A percentile compares a stretch with the other conserved stretches of the same genome.
Conservation (phyloP, 371 early-diverging fungal species). For the Mucor ambiguus region DNA sequence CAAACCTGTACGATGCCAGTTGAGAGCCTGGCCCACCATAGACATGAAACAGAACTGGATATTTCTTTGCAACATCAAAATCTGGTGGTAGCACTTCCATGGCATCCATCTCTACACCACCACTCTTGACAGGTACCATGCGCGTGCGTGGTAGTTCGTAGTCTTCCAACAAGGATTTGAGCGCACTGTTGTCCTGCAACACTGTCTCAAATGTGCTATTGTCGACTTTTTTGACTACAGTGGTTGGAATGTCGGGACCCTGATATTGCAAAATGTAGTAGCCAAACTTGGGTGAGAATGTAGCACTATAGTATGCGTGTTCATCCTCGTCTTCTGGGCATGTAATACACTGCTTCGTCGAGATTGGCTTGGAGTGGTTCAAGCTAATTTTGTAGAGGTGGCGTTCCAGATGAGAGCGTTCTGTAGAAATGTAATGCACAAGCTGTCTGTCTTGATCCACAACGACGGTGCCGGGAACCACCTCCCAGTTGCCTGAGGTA, state of each 20-base stretch:
- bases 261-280: constrained; percentile 74
- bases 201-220: constrained; percentile 52
- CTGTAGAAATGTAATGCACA: constrained; percentile 70
- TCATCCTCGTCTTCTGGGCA: constrained; percentile 31
- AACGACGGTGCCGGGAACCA: constrained; percentile 61
- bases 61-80: constrained; percentile 70
- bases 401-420: constrained; percentile 71
- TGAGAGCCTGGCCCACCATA: constrained; percentile 95
- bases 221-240: constrained; percentile 56
- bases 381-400: constrained; percentile 62
- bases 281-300: constrained; percentile 71
- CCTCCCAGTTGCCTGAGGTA: constrained; percentile 87
- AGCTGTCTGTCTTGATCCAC: constrained; percentile 55
- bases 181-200: constrained; percentile 57
- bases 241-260: constrained; percentile 88
- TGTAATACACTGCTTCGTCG: constrained; percentile 35
- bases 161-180: constrained; percentile 37
- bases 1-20: constrained; percentile 66
- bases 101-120: constrained; percentile 60
- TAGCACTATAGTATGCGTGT: constrained; percentile 68
- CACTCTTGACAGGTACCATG: constrained; percentile 56
- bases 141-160: constrained; percentile 62
- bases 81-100: constrained; percentile 79
- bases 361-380: constrained; percentile 13
- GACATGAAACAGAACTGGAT: constrained; percentile 86